A percentile compares a stretch with the other conserved stretches of the same genome.
phyloP scores from a whole-genome alignment of 768 basidiomycete genomes.

The Harrya chromipes region DNA sequence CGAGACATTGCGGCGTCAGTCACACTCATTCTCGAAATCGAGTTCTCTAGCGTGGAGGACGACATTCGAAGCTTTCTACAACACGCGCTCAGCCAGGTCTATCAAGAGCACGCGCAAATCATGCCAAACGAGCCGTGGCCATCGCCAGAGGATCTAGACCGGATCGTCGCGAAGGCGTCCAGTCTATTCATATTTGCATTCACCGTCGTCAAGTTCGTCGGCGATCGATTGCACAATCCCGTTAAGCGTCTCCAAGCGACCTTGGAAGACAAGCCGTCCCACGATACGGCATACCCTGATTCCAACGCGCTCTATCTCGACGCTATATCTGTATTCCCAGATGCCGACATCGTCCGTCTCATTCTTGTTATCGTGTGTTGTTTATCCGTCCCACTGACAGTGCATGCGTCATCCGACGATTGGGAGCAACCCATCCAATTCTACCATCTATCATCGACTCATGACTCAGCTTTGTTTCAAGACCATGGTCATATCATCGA shows the following conservation, averaged over 20 bases:
- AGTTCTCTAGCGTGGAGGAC: slow-evolving; percentile 18
- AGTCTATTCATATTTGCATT: slow-evolving; percentile 29
- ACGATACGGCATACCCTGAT: slow-evolving; percentile 11
- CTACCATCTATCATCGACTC: slow-evolving; percentile 19
- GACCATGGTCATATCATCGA: slow-evolving; percentile 11
- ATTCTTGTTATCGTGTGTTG: slow-evolving; percentile 18
- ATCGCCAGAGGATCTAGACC: slow-evolving; percentile 17
- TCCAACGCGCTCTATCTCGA: slow-evolving; percentile 15
- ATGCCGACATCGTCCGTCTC: slow-evolving; percentile 15
- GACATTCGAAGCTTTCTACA: slow-evolving; percentile 24
- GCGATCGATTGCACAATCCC: slow-evolving; percentile 17
- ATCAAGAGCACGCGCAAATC: slow-evolving; percentile 7
- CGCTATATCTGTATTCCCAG: slow-evolving; percentile 14
- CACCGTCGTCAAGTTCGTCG: slow-evolving; percentile 27
- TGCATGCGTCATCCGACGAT: slow-evolving; percentile 9
- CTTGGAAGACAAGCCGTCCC: slow-evolving; percentile 7
- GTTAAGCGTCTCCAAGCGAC: slow-evolving; percentile 12
- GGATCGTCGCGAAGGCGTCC: slow-evolving; percentile 14
- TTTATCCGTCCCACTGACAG: slow-evolving; percentile 12
- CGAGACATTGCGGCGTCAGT: slow-evolving; percentile 11
- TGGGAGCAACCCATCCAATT: slow-evolving; percentile 17
- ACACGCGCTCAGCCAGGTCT: slow-evolving; percentile 13
- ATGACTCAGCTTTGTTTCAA: slow-evolving; percentile 17
- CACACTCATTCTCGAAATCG: slow-evolving; percentile 13
- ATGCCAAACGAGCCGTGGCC: slow-evolving; percentile 24